Conservation (phyloP, 1,284 basidiomycete genomes). For the Ceratobasidium sp. region DNA sequence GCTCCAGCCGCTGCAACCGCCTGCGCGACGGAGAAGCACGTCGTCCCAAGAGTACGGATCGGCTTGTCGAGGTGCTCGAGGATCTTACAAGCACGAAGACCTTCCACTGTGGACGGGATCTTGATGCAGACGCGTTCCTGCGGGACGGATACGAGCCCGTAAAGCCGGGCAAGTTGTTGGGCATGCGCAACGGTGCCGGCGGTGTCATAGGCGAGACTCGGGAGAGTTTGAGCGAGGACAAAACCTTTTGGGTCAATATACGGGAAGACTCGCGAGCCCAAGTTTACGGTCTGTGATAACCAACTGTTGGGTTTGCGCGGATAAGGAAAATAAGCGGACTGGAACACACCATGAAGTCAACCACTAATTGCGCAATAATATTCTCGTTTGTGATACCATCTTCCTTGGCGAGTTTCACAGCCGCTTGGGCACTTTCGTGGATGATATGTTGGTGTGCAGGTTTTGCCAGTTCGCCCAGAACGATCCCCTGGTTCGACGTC, state of each 20-base stretch:
- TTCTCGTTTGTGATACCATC: slow-evolving; percentile 45
- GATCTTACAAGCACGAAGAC: slow-evolving; percentile 51
- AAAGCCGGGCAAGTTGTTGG: slow-evolving; percentile 48
- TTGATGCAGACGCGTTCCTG: slow-evolving; percentile 53
- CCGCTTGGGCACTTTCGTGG: slow-evolving; percentile 42
- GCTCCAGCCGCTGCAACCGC: slow-evolving; percentile 52
- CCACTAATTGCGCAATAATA: slow-evolving; percentile 48
- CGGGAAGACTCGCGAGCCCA: slow-evolving; percentile 49
- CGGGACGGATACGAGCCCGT: slow-evolving; percentile 44
- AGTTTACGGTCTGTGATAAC: slow-evolving; percentile 49
- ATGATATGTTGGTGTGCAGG: slow-evolving; percentile 48
- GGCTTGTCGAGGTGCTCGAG: slow-evolving; percentile 49
- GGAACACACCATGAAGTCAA: slow-evolving; percentile 49
- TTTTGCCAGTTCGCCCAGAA: slow-evolving; percentile 49
- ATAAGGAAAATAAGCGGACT: background rate
- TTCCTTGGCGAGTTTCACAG: slow-evolving; percentile 46
- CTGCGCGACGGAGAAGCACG: slow-evolving; percentile 52
- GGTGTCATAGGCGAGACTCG: slow-evolving; percentile 48
- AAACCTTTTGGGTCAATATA: slow-evolving; percentile 49
- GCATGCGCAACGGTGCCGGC: slow-evolving; percentile 50
- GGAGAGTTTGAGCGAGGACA: slow-evolving; percentile 50
- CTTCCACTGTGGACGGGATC: slow-evolving; percentile 53
- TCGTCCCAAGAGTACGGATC: slow-evolving; percentile 53
- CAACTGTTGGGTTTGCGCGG: too few species aligned
- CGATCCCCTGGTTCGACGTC: slow-evolving; percentile 51